Base-by-base conservation (phyloP, 179 eudicot species). In the Camellia oleifera region DNA sequence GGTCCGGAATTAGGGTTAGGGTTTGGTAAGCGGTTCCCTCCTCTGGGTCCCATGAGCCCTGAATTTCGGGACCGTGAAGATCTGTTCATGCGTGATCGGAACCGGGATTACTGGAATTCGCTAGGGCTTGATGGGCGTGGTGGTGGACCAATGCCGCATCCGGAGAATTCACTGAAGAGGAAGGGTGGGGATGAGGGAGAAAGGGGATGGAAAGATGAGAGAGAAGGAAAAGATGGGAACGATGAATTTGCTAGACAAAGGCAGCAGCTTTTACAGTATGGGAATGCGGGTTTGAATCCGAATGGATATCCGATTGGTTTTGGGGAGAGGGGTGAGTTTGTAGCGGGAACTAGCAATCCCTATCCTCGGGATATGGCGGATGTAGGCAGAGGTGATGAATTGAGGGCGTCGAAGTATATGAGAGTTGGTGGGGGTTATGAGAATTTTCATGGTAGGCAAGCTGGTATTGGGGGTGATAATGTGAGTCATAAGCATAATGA, bases 201-300 rank as follows among this genome's bases (percentile, higher is more conserved):
- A 65, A 77, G 81, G 69, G 82, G 70, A 14, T 5, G 83, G 71
- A 54, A 81, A 83, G 69, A 83, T 46, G 65, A 78, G 83, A 54
- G 77, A 61, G 82, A 74, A 76, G 79, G 82, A 74, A 78, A 68
- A 46, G 82, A 73, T 57, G 82, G 81, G 78, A 80, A 60, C 77
- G 92, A 89, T 75, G 92, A 85, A 45, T 87, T 88, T 44, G 93
- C 90, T 5, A 86, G 97, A 83, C 90, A 87, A 81, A 88, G 92
- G 76, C 91, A 89, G 85, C 94, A 89, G 81, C 89, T 91, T 67
- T 85, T 94, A 86, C 94, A 92, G 80, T 90, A 89, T 81, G 95
- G 94, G 13, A 90, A 90, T 83, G 89, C 80, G 0, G 91, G 88
- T 4, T 77, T 84, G 32, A 76, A 57, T 75, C 77, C 83, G 6